Evolutionary conservation across 345 rosid species (phyloP), one percentile per base, ranked within the genome.

Genomic region (Punica granatum): DNA sequence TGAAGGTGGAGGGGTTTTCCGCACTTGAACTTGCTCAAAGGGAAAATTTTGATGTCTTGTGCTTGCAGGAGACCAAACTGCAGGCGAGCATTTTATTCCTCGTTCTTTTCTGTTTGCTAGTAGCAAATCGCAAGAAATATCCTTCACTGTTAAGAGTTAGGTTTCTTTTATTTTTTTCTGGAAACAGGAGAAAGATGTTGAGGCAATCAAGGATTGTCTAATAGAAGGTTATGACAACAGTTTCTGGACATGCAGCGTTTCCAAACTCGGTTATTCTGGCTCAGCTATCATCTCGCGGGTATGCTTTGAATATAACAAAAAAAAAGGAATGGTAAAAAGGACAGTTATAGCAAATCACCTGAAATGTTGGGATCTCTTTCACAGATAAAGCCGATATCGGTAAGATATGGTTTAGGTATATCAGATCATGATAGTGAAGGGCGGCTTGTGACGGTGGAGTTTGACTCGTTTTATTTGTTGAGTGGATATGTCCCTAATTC

Each of bases 231-330:
- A 90, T 54, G 85, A 82, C 60, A 86, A 83, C 81, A 84, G 89
- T 82, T 94, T 86, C 77, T 94, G 97, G 97, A 82, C 96, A 15
- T 94, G 97, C 48, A 91, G 99, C 70, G 81, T 73, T 69, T 72
- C 95, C 43, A 91, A 85, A 80, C 97, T 94, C 72, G 99, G 97
- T 74, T 94, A 91, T 83, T 88, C 99, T 65, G 99, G 99, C 66
- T 84, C 97, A 33, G 96, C 99, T 21, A 84, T 94, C 60, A 75
- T 94, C 78, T 94, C 99, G 70, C 82, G 96, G 88, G 99, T 94
- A 87, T 65, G 75, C 69, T 39, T 60, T 59, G 61, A 56, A 26
- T 56, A 26, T 56, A 13, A 10, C n/a, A 14, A 14, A 56, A 28
- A 12, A 26, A 56, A 51, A 23, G 9, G 6, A 21, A 12, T 33